Conservation (phyloP, 2,329 filamentous ascomycete species). For the Pseudogymnoascus sp. region DNA sequence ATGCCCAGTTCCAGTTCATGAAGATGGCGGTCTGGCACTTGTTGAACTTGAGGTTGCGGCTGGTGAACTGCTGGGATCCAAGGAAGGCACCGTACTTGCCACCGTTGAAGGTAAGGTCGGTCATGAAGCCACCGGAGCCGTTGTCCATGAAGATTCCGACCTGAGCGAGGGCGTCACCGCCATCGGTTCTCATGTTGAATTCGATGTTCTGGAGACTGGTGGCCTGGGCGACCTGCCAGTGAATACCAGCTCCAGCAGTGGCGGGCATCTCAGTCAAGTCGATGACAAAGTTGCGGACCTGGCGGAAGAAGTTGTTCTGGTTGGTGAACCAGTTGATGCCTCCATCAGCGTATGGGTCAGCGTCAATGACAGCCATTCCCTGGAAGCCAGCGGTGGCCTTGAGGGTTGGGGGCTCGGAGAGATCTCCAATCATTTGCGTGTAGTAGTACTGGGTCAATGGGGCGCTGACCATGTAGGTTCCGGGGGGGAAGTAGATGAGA, state of each 20-base stretch:
- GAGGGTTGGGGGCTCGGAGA: constrained; percentile 60
- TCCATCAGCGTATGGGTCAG: constrained; percentile 67
- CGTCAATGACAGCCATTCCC: constrained; percentile 84
- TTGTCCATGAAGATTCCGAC: constrained; percentile 78
- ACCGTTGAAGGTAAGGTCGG: constrained; percentile 74
- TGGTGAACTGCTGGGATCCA: constrained; percentile 82
- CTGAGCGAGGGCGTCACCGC: constrained; percentile 56
- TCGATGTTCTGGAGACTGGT: constrained; percentile 73
- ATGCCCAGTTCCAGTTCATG: constrained; percentile 91
- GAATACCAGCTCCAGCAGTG: constrained; percentile 59
- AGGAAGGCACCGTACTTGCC: constrained; percentile 71
- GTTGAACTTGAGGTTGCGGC: constrained; percentile 74
- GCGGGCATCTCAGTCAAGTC: constrained; percentile 60
- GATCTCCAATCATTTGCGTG: constrained; percentile 85
- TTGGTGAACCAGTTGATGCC: constrained; percentile 72
- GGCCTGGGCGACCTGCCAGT: constrained; percentile 81
- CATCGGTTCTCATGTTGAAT: constrained; percentile 68
- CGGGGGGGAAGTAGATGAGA: constrained; percentile 83
- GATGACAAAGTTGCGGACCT: constrained; percentile 74
- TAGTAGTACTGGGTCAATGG: constrained; percentile 86
- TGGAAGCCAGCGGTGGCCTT: constrained; percentile 64
- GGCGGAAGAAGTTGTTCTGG: constrained; percentile 75
- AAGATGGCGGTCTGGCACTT: constrained; percentile 74
- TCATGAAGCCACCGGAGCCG: constrained; percentile 76
- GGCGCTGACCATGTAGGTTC: constrained; percentile 72